Evolutionary conservation across 2,329 filamentous ascomycete genomes (phyloP).

Genomic region (Alternaria triticimaculans): DNA sequence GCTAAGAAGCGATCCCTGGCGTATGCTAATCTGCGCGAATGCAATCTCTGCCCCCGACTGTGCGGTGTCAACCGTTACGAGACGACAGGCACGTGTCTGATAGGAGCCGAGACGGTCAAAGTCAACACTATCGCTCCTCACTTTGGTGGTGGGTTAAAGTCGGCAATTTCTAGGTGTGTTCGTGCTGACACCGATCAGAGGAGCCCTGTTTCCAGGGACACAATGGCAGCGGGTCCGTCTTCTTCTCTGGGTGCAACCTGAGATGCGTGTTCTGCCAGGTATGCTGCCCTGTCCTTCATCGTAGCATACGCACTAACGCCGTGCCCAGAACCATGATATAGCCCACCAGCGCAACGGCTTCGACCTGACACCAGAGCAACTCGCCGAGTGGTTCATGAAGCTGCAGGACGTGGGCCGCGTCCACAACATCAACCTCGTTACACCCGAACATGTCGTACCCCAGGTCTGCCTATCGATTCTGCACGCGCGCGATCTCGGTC

Average conservation of each 20-base stretch:
- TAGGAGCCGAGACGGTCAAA: constrained; percentile 74
- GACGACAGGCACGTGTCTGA: constrained; percentile 77
- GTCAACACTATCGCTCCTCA: constrained; percentile 87
- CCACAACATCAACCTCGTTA: constrained; percentile 91
- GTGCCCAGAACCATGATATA: constrained; percentile 72
- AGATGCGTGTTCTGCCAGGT: constrained; percentile 64
- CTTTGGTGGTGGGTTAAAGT: constrained; percentile 65
- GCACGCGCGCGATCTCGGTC: constrained; percentile 71
- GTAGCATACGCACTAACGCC: not conserved
- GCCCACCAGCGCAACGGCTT: constrained; percentile 81
- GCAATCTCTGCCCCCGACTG: constrained; percentile 79
- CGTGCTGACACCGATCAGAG: constrained; percentile 54
- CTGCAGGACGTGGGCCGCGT: constrained; percentile 78
- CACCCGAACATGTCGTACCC: constrained; percentile 84
- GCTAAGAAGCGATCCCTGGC: constrained; percentile 76
- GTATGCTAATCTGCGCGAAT: constrained; percentile 77
- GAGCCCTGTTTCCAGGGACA: constrained; percentile 83
- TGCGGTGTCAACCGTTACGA: constrained; percentile 85
- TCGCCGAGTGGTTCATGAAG: constrained; percentile 84
- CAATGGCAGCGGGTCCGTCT: constrained; percentile 79
- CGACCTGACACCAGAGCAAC: constrained; percentile 77
- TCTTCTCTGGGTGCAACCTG: constrained; percentile 79
- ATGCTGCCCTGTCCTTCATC: not conserved
- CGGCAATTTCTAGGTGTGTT: accelerated
- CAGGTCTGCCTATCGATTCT: constrained; percentile 81